Conservation (phyloP, 805 yeast species). For the Candida broadrunensis region DNA sequence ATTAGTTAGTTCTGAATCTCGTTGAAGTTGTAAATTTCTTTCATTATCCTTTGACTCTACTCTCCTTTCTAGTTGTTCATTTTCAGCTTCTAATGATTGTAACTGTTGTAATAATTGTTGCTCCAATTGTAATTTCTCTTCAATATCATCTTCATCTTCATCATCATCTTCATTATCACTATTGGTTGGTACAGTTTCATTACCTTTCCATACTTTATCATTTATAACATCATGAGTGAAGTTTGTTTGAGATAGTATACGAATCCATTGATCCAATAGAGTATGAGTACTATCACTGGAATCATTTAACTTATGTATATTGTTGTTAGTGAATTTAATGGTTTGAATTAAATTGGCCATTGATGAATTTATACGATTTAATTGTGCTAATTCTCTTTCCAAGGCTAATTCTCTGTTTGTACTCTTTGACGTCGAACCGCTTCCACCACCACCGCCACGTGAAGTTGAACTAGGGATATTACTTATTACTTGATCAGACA, state of each 20-base stretch:
- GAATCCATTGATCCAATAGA: constrained; percentile 57
- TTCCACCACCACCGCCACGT: background rate
- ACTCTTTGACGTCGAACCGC: background rate
- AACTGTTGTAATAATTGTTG: constrained; percentile 22
- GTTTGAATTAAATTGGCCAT: constrained; percentile 20
- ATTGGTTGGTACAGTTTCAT: constrained; percentile 1
- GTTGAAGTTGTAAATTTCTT: background rate
- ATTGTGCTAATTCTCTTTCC: constrained; percentile 29
- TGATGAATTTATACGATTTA: constrained; percentile 28
- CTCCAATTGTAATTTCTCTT: constrained; percentile 16
- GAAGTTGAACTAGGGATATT: background rate
- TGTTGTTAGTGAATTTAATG: constrained; percentile 12
- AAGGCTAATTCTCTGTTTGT: constrained; percentile 12
- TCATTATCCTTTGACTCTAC: constrained; percentile 15
- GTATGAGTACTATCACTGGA: constrained; percentile 48
- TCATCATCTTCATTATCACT: constrained; percentile 14
- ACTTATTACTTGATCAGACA: background rate
- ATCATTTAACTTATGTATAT: constrained; percentile 30
- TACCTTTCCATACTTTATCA: constrained; percentile 40
- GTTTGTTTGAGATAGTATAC: constrained; percentile 59
- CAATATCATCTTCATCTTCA: constrained; percentile 14
- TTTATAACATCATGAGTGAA: constrained; percentile 48
- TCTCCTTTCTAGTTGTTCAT: constrained; percentile 15
- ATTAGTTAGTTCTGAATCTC: constrained; percentile 8
- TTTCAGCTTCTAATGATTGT: constrained; percentile 23